Percentiles rank a stretch among this genome's conserved stretches.
These are phyloP conservation scores for Aureobasidium subglaciale DNA, from an alignment of 2,329 filamentous ascomycete species.

Conservation along the genomic window DNA sequence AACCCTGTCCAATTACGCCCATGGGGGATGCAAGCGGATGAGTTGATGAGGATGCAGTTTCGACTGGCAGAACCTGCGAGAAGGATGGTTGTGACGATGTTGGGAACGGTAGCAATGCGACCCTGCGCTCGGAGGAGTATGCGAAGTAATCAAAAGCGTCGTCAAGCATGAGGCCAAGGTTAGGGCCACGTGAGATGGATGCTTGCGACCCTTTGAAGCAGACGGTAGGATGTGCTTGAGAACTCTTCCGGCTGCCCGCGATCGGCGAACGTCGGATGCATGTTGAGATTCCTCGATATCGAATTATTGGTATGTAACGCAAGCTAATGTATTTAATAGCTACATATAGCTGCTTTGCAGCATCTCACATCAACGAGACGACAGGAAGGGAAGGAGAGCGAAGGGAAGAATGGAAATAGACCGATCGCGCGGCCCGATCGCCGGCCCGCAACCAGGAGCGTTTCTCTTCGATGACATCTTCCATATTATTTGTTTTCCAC, in stretches of 20 bases:
- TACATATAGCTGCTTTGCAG: neutral
- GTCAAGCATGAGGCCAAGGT: neutral
- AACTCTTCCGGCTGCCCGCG: neutral
- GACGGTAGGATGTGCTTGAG: neutral
- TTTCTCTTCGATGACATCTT: conserved; percentile 14
- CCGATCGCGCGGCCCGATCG: conserved; percentile 11
- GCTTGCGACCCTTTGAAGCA: neutral
- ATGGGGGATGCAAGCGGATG: too few species aligned
- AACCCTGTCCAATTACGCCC: too few species aligned
- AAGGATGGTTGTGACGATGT: too few species aligned
- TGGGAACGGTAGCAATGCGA: too few species aligned
- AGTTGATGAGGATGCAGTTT: too few species aligned
- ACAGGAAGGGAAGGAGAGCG: neutral
- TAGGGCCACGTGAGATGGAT: too few species aligned
- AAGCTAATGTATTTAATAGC: too few species aligned
- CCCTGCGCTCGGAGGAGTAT: too few species aligned
- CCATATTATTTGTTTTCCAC: conserved; percentile 3
- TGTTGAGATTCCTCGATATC: neutral
- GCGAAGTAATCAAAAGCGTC: neutral
- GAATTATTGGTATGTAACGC: neutral
- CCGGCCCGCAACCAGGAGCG: neutral
- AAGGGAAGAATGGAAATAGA: neutral
- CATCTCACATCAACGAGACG: neutral
- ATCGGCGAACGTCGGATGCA: neutral
- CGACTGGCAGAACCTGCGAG: too few species aligned